phyloP scores from a whole-genome alignment of 176 grass and related monocot genomes.

The Alloteropsis semialata region DNA sequence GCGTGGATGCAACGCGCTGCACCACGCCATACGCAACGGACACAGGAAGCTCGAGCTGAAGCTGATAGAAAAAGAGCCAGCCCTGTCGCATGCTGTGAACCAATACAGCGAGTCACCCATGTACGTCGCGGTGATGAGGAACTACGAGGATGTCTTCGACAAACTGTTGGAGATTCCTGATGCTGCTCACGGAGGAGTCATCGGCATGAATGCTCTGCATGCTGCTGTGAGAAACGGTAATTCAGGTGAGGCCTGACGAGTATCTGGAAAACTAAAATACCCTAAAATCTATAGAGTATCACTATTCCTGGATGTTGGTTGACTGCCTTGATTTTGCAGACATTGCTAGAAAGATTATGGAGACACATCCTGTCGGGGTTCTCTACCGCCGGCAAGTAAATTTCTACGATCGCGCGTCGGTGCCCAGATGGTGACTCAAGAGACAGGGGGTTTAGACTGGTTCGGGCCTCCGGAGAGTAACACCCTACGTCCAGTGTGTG shows the following conservation, averaged over 20 bases:
- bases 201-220: not conserved
- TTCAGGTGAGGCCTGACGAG: too few relatives aligned
- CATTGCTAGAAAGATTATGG: not conserved
- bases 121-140: constrained; percentile 11
- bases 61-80: not conserved
- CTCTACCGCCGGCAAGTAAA: too few relatives aligned
- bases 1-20: not conserved
- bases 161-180: not conserved
- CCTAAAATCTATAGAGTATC: too few relatives aligned
- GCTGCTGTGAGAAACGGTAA: constrained; percentile 28
- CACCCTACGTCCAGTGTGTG: too few relatives aligned
- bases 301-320: too few relatives aligned
- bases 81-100: too few relatives aligned
- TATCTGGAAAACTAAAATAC: too few relatives aligned
- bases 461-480: too few relatives aligned
- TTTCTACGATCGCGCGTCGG: too few relatives aligned
- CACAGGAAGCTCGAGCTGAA: not conserved
- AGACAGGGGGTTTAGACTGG: too few relatives aligned
- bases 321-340: too few relatives aligned
- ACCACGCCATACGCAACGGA: not conserved
- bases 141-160: not conserved
- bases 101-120: not conserved
- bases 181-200: not conserved
- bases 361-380: not conserved
- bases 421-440: too few relatives aligned